A percentile compares a stretch with the other conserved stretches of the same genome.
Evolutionary conservation across 2,329 filamentous ascomycete genomes (phyloP).

Genomic region (Pseudodiploospora longispora): DNA sequence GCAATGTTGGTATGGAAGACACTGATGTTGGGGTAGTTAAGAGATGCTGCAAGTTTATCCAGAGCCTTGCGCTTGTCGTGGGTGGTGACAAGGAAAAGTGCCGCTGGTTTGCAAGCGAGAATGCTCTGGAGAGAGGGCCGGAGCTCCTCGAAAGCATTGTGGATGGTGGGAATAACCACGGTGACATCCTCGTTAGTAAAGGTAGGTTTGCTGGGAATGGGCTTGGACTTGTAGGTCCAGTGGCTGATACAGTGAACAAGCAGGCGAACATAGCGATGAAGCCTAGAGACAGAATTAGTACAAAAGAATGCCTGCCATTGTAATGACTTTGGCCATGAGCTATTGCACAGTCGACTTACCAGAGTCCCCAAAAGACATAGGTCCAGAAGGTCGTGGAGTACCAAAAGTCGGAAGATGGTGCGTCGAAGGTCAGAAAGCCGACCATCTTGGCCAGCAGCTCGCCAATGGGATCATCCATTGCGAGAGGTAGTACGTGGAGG

Average conservation of each 20-base stretch:
- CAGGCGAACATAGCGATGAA: conserved; percentile 81
- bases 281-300: conserved; percentile 38
- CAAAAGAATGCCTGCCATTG: background rate
- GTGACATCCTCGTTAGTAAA: conserved; percentile 80
- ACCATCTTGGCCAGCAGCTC: conserved; percentile 5
- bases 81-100: conserved; percentile 82
- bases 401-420: conserved; percentile 23
- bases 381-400: conserved; percentile 40
- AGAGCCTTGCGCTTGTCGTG: conserved; percentile 67
- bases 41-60: conserved; percentile 55
- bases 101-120: conserved; percentile 57
- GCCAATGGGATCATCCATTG: conserved; percentile 6
- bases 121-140: conserved; percentile 74
- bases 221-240: conserved; percentile 79
- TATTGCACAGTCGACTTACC: conserved; percentile 30
- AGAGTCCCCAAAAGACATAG: conserved; percentile 34
- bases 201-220: conserved; percentile 71
- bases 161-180: conserved; percentile 87
- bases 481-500: conserved; percentile 1
- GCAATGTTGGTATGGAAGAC: conserved; percentile 75
- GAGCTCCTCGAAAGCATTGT: conserved; percentile 77
- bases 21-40: conserved; percentile 54
- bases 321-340: background rate
- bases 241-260: conserved; percentile 80
- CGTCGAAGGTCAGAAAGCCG: conserved; percentile 3